phyloP scores from a whole-genome alignment of 1,284 basidiomycete species.

The Bothia castanella region DNA sequence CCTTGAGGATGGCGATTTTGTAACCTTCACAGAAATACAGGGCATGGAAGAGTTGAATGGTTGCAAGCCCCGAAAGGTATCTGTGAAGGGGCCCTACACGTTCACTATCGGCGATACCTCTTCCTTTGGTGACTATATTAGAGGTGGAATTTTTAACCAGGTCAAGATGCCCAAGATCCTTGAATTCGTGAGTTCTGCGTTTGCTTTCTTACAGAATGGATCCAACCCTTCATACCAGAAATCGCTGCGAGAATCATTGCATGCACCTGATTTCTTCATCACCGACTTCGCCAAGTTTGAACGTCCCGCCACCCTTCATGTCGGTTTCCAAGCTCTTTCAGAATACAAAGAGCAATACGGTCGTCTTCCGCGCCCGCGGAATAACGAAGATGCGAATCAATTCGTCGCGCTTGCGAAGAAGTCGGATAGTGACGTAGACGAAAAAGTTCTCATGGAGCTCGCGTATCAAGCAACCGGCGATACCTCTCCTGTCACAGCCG shows the following conservation, averaged over 20 bases:
- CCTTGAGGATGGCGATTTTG: slow-evolving; percentile 96
- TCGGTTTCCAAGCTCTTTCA: slow-evolving; percentile 92
- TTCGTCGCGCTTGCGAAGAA: slow-evolving; percentile 79
- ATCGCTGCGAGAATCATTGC: slow-evolving; percentile 85
- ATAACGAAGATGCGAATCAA: slow-evolving; percentile 73
- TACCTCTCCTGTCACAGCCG: slow-evolving; percentile 87
- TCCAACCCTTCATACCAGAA: slow-evolving; percentile 53
- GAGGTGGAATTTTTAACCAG: slow-evolving; percentile 95
- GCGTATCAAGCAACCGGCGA: slow-evolving; percentile 94
- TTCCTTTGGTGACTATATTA: slow-evolving; percentile 73
- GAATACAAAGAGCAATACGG: slow-evolving; percentile 70
- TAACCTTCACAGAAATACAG: slow-evolving; percentile 96
- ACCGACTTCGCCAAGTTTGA: slow-evolving; percentile 99
- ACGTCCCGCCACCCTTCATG: slow-evolving; percentile 86
- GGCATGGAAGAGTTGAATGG: slow-evolving; percentile 93
- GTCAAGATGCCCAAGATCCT: slow-evolving; percentile 99
- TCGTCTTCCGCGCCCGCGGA: slow-evolving; percentile 81
- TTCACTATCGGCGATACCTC: slow-evolving; percentile 92
- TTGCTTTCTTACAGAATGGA: neutral
- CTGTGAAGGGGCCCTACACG: slow-evolving; percentile 95
- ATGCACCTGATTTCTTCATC: slow-evolving; percentile 85
- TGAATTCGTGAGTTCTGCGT: slow-evolving; percentile 68
- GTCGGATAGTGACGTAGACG: slow-evolving; percentile 71
- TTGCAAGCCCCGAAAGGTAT: slow-evolving; percentile 87
- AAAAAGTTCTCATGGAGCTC: slow-evolving; percentile 81